Evolutionary conservation across 2,329 filamentous ascomycete species (phyloP).

Genomic region (Penicillium digitatum): DNA sequence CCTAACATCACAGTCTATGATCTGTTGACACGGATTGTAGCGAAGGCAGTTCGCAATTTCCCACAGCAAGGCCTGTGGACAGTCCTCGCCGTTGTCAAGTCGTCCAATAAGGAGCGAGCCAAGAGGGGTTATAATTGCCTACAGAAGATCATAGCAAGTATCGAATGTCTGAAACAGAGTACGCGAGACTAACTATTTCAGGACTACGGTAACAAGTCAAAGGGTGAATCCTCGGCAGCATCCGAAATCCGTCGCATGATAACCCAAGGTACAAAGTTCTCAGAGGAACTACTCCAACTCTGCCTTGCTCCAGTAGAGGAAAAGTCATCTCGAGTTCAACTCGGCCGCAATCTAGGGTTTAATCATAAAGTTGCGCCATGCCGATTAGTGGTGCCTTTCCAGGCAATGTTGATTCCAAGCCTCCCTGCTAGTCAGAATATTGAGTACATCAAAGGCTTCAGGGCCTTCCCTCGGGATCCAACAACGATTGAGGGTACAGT

Average conservation of each 20-base stretch:
- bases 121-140: constrained; percentile 49
- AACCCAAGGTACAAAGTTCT: constrained; percentile 73
- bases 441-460: constrained; percentile 65
- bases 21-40: constrained; percentile 71
- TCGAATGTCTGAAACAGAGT: not conserved
- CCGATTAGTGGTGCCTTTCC: constrained; percentile 81
- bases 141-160: constrained; percentile 39
- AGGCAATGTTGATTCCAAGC: constrained; percentile 75
- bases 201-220: constrained; percentile 52
- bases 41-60: constrained; percentile 80
- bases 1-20: constrained; percentile 73
- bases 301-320: constrained; percentile 75
- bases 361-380: constrained; percentile 78
- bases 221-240: constrained; percentile 36
- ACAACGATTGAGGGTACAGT: constrained; percentile 65
- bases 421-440: constrained; percentile 70
- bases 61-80: constrained; percentile 92
- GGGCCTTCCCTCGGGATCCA: constrained; percentile 80
- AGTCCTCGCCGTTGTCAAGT: constrained; percentile 79
- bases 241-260: constrained; percentile 68
- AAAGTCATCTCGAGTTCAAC: constrained; percentile 67
- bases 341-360: constrained; percentile 75
- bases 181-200: constrained; percentile 25
- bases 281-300: constrained; percentile 72
- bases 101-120: constrained; percentile 66